Evolutionary conservation across 495 filamentous ascomycete genomes (phyloP).

Genomic region (Hypoxylon intermedium): DNA sequence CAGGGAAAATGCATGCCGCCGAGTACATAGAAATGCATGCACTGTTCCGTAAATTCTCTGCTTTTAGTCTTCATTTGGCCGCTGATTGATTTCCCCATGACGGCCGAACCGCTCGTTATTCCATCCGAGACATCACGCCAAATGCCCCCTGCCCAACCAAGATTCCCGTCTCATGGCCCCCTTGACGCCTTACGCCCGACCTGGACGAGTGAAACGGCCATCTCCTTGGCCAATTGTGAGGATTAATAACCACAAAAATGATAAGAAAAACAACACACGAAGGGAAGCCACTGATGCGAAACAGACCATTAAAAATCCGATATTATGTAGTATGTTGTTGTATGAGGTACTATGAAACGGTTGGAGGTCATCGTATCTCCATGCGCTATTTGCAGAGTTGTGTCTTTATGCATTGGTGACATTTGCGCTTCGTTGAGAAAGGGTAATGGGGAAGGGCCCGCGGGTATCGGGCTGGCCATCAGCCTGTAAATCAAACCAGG

Average conservation of each 20-base stretch:
- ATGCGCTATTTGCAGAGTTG: slow-evolving; percentile 27
- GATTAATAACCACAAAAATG: slow-evolving; percentile 19
- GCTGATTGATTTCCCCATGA: slow-evolving; percentile 11
- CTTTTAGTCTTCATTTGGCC: slow-evolving; percentile 29
- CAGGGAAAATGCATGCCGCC: slow-evolving; percentile 20
- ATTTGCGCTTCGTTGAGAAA: slow-evolving; percentile 15
- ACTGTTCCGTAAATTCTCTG: slow-evolving; percentile 15
- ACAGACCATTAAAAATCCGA: slow-evolving; percentile 28
- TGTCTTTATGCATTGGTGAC: slow-evolving; percentile 13
- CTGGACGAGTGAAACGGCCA: slow-evolving; percentile 10
- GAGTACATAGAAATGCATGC: slow-evolving; percentile 34
- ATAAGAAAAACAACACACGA: slow-evolving; percentile 33
- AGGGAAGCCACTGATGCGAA: slow-evolving; percentile 24
- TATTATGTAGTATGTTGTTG: slow-evolving; percentile 36
- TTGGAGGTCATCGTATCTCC: slow-evolving; percentile 9
- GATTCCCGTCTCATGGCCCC: slow-evolving; percentile 3
- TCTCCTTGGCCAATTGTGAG: slow-evolving; percentile 9
- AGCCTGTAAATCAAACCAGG: neutral
- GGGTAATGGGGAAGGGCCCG: slow-evolving; percentile 1
- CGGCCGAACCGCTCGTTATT: slow-evolving; percentile 16
- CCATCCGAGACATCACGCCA: slow-evolving; percentile 18
- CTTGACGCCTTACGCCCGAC: slow-evolving; percentile 28
- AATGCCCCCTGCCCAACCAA: slow-evolving; percentile 25
- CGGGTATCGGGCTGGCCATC: neutral
- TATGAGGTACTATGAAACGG: slow-evolving; percentile 15